Evolutionary conservation across 2,329 filamentous ascomycete genomes (phyloP), one percentile per base, ranked within the genome.

Genomic region (Hirsutella rhossiliensis): DNA sequence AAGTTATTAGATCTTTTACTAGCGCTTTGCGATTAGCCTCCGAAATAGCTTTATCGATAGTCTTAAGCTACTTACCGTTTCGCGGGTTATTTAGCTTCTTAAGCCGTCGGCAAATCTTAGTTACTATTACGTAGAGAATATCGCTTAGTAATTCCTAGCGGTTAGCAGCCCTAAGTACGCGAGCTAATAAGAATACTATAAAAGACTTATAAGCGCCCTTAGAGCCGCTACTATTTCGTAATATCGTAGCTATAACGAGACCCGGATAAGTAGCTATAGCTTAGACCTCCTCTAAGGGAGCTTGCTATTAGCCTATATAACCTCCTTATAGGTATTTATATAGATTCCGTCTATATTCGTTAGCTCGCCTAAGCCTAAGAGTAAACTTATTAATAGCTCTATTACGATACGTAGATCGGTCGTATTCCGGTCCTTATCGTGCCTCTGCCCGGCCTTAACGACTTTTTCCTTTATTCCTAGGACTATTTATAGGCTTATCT

Each of bases 311-410:
- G 27, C 11, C 18, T 12, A 40, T 3, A 45, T 28, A 9, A 47
- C 45, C 11, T 79, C 73, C 38, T 79, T 74, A 4, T 72, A 66
- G 0, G 69, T 72, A 27, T 69, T 59, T 45, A 79, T 80, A 40
- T 50, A 57, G n/a, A 78, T 61, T 1, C 58, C 54, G 0, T 40
- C 40, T 6, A 66, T 47, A 4, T 19, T 12, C 1, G 48, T 11
- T 29, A 12, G 12, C 23, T 42, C 41, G n/a, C 71, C 72, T 1
- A 32, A 12, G 5, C 65, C 59, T 12, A 57, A 55, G 2, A 76
- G 49, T 4, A 73, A 57, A 0, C 62, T 62, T 0, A 49, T 41
- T 4, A 69, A 58, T 8, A 74, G 62, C 36, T 78, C 69, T 0
- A 71, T 78, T 0, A 80, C 63, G 12, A 78, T 58, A 2, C 55